These are phyloP conservation scores for Amylocystis lapponica DNA, from an alignment of 768 basidiomycete genomes.

Conservation along the genomic window DNA sequence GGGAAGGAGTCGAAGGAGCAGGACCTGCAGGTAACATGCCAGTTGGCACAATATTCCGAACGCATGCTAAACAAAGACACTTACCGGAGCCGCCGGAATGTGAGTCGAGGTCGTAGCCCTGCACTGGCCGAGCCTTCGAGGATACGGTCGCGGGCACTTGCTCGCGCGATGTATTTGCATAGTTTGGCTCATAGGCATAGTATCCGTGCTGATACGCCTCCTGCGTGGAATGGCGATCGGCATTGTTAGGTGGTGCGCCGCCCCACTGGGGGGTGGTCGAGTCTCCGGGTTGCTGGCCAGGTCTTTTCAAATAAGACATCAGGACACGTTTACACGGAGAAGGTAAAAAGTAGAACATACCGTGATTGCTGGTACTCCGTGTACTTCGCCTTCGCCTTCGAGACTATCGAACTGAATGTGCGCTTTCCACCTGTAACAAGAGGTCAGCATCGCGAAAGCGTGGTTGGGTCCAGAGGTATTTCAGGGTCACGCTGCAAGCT, in stretches of 20 bases:
- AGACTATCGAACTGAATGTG: constrained; percentile 65
- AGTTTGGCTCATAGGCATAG: constrained; percentile 8
- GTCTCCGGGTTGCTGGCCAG: constrained; percentile 3
- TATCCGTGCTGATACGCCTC: constrained; percentile 18
- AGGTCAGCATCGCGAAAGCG: background rate
- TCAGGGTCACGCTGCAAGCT: background rate
- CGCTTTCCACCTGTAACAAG: constrained; percentile 50
- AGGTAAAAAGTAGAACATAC: background rate
- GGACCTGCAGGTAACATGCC: too few relatives aligned
- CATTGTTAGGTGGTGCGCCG: constrained; percentile 5
- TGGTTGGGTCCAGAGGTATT: background rate
- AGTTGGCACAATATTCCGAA: too few relatives aligned
- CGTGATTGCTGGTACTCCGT: constrained; percentile 57
- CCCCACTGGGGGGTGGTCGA: constrained; percentile 13
- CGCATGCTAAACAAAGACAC: too few relatives aligned
- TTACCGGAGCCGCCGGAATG: too few relatives aligned
- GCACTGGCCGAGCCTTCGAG: too few relatives aligned
- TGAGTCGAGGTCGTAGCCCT: too few relatives aligned
- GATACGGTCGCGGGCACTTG: too few relatives aligned
- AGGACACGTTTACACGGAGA: background rate
- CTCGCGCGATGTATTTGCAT: background rate
- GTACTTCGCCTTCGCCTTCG: constrained; percentile 79
- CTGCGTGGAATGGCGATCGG: constrained; percentile 21
- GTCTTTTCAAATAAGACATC: too few relatives aligned
- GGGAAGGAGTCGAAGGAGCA: too few relatives aligned